Conservation (phyloP, 805 yeast genomes). For the Zygoascus biomembranicola region DNA sequence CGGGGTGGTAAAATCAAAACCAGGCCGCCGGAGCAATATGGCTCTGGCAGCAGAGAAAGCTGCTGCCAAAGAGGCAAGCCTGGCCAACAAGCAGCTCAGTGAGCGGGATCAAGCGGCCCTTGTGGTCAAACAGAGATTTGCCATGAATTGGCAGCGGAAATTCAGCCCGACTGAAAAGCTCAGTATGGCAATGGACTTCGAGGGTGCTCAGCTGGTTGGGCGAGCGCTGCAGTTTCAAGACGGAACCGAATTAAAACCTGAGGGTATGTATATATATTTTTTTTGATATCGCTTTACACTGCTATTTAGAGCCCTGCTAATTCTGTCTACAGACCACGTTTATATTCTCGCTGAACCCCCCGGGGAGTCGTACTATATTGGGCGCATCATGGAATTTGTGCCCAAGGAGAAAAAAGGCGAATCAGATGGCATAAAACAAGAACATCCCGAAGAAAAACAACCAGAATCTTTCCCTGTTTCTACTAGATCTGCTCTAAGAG, state of each 20-base stretch:
- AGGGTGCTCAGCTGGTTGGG: slow-evolving; percentile 31
- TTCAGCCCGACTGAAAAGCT: slow-evolving; percentile 20
- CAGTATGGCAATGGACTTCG: slow-evolving; percentile 28
- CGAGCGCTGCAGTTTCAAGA: slow-evolving; percentile 24
- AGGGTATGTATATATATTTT: slow-evolving; percentile 19
- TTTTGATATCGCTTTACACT: not conserved
- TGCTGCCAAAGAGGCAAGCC: not conserved
- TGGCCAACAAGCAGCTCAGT: not conserved
- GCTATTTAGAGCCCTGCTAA: not conserved
- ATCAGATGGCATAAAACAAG: slow-evolving; percentile 11
- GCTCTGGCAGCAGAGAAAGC: not conserved
- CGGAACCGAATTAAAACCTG: slow-evolving; percentile 20
- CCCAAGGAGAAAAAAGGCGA: slow-evolving; percentile 27
- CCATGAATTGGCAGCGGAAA: slow-evolving; percentile 27
- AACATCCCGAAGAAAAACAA: slow-evolving; percentile 10
- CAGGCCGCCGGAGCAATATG: slow-evolving; percentile 3
- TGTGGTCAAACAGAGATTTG: slow-evolving; percentile 9
- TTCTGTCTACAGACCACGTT: slow-evolving; percentile 42
- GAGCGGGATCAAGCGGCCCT: not conserved
- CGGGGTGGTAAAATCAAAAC: slow-evolving; percentile 2
- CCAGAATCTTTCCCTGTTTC: not conserved
- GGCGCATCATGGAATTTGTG: slow-evolving; percentile 69
- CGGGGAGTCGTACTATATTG: slow-evolving; percentile 89
- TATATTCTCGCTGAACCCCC: slow-evolving; percentile 89
- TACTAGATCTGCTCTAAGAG: slow-evolving; percentile 10